phyloP scores from a whole-genome alignment of 257 asterid genomes.

The Solanum megistacrolobum region DNA sequence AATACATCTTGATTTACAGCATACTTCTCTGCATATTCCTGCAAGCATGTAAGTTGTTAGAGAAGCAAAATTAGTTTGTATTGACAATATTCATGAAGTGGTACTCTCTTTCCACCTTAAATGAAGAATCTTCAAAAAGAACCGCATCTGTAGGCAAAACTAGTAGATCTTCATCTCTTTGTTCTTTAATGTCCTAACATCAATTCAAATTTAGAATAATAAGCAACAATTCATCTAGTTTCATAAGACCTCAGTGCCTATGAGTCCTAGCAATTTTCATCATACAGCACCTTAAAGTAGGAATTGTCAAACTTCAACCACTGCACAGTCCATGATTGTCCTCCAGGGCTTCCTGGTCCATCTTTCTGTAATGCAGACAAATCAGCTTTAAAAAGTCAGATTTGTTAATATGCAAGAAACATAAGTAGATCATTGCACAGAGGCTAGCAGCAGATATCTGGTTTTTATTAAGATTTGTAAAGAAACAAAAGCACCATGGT shows the following conservation, averaged over 20 bases:
- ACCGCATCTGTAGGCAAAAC: constrained; percentile 96
- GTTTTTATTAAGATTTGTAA: not conserved
- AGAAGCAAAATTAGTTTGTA: not conserved
- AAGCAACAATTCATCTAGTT: not conserved
- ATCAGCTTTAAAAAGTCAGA: not conserved
- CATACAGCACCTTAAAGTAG: constrained; percentile 65
- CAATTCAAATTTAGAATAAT: constrained; percentile 7
- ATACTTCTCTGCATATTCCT: constrained; percentile 92
- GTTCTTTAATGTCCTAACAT: constrained; percentile 72
- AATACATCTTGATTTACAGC: constrained; percentile 85
- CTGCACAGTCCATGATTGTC: constrained; percentile 94
- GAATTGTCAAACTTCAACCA: constrained; percentile 96
- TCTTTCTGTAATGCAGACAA: constrained; percentile 62
- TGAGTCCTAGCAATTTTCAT: not conserved
- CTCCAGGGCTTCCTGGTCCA: constrained; percentile 98
- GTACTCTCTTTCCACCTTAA: constrained; percentile 56
- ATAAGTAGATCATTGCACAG: not conserved
- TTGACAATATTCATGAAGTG: not conserved
- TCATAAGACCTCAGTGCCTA: not conserved
- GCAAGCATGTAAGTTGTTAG: not conserved
- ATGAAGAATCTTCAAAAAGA: constrained; percentile 86
- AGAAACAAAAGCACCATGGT: not conserved
- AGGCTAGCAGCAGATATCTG: not conserved
- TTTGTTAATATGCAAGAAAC: not conserved
- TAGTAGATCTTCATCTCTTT: constrained; percentile 74